Evolutionary conservation across 495 filamentous ascomycete genomes (phyloP).

Genomic region (Daldinia concentrica): DNA sequence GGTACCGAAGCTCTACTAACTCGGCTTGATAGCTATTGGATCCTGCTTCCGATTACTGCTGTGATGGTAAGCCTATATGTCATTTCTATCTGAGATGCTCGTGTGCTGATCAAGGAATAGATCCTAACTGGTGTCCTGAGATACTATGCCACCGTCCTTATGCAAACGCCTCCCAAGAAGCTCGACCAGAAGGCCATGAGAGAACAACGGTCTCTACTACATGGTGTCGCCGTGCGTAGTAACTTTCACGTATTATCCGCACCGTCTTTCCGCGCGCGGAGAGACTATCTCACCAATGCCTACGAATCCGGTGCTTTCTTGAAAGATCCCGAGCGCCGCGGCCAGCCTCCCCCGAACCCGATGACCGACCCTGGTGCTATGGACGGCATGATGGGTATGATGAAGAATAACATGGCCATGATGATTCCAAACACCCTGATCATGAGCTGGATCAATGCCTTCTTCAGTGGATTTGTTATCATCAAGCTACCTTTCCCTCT

Average conservation of each 20-base stretch:
- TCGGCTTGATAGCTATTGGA: conserved; percentile 81
- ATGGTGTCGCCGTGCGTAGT: conserved; percentile 83
- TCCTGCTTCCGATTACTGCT: conserved; percentile 93
- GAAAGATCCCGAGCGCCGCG: conserved; percentile 85
- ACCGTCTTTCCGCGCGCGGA: conserved; percentile 78
- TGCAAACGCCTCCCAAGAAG: conserved; percentile 86
- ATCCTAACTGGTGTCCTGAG: conserved; percentile 94
- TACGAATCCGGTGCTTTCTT: conserved; percentile 88
- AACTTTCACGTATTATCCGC: conserved; percentile 78
- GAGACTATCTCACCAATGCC: conserved; percentile 78
- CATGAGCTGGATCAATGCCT: conserved; percentile 99
- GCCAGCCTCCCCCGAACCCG: conserved; percentile 89
- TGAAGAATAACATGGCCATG: conserved; percentile 99
- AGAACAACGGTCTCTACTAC: conserved; percentile 87
- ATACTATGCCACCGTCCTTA: conserved; percentile 92
- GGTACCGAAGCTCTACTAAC: conserved; percentile 17
- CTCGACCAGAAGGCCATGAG: conserved; percentile 76
- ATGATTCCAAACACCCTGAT: conserved; percentile 98
- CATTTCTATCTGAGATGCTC: not conserved
- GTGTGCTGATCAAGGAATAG: conserved; percentile 53
- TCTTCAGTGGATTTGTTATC: conserved; percentile 97
- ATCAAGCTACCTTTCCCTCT: conserved; percentile 99
- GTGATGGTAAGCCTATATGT: conserved; percentile 78
- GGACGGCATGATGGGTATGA: conserved; percentile 99
- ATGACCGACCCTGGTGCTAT: conserved; percentile 97